Evolutionary conservation across 495 filamentous ascomycete species (phyloP).

Genomic region (Chlorociboria aeruginascens): DNA sequence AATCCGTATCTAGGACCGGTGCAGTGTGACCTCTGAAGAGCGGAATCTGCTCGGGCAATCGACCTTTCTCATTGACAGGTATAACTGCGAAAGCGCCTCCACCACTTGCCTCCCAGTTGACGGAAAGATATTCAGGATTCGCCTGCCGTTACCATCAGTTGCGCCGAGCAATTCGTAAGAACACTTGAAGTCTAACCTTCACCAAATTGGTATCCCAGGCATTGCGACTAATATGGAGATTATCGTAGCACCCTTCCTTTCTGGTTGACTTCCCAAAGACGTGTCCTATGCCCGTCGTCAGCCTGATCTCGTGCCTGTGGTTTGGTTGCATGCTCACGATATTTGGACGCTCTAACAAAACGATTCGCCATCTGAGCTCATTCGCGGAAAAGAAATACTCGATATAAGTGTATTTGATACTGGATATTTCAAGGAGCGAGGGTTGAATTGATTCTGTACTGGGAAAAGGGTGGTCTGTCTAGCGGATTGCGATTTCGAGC

Average conservation of each 20-base stretch:
- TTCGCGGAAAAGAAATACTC: background rate
- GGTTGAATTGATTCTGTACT: too few relatives aligned
- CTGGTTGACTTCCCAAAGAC: slow-evolving; percentile 89
- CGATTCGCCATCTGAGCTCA: slow-evolving; percentile 66
- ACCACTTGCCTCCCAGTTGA: slow-evolving; percentile 97
- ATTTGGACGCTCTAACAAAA: slow-evolving; percentile 97
- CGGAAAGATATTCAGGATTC: slow-evolving; percentile 89
- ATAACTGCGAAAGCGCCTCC: slow-evolving; percentile 97
- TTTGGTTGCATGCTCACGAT: slow-evolving; percentile 54
- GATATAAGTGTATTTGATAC: slow-evolving; percentile 4
- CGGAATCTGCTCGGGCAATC: slow-evolving; percentile 84
- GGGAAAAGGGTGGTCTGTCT: too few relatives aligned
- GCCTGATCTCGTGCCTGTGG: slow-evolving; percentile 9
- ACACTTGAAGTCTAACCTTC: slow-evolving; percentile 48
- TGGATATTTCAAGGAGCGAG: slow-evolving; percentile 1
- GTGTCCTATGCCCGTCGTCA: slow-evolving; percentile 53
- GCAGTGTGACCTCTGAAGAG: slow-evolving; percentile 94
- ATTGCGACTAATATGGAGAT: slow-evolving; percentile 86
- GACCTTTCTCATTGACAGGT: slow-evolving; percentile 75
- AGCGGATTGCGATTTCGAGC: too few relatives aligned
- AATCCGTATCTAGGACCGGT: slow-evolving; percentile 93
- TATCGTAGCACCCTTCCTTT: slow-evolving; percentile 94
- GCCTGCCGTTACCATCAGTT: slow-evolving; percentile 39
- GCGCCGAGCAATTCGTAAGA: background rate
- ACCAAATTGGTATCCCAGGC: slow-evolving; percentile 98